Evolutionary conservation across 1,139 yeast species (phyloP).

Genomic region (Candida neerlandica): DNA sequence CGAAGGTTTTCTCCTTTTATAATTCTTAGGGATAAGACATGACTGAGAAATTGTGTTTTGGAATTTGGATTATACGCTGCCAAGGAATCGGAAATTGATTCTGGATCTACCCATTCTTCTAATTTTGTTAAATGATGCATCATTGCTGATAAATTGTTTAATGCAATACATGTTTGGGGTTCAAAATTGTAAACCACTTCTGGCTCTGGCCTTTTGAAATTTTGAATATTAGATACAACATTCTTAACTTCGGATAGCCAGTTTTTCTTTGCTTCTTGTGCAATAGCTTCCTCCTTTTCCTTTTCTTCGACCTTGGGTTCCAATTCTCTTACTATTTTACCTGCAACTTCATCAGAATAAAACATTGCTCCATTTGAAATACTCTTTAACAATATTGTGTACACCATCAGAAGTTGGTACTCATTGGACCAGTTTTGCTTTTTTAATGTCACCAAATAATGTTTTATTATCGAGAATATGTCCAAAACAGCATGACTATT

Average conservation of each 20-base stretch:
- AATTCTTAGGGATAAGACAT: slow-evolving; percentile 67
- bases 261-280: slow-evolving; percentile 19
- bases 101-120: slow-evolving; percentile 67
- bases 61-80: slow-evolving; percentile 33
- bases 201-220: slow-evolving; percentile 31
- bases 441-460: slow-evolving; percentile 54
- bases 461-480: slow-evolving; percentile 63
- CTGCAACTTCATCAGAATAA: slow-evolving; percentile 54
- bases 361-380: slow-evolving; percentile 61
- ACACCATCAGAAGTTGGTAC: slow-evolving; percentile 59
- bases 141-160: slow-evolving; percentile 71
- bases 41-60: slow-evolving; percentile 41
- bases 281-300: slow-evolving; percentile 25
- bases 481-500: slow-evolving; percentile 64
- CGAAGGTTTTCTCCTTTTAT: slow-evolving; percentile 69
- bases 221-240: slow-evolving; percentile 50
- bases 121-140: slow-evolving; percentile 57
- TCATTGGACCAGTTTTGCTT: slow-evolving; percentile 58
- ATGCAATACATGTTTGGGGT: slow-evolving; percentile 69
- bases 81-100: slow-evolving; percentile 53
- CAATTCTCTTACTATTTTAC: slow-evolving; percentile 52
- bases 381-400: slow-evolving; percentile 60
- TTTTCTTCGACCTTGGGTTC: slow-evolving; percentile 26
- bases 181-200: slow-evolving; percentile 65
- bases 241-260: slow-evolving; percentile 51